Evolutionary conservation across 768 basidiomycete genomes (phyloP), one percentile per base, ranked within the genome.

Genomic region (Mycena leptocephala): DNA sequence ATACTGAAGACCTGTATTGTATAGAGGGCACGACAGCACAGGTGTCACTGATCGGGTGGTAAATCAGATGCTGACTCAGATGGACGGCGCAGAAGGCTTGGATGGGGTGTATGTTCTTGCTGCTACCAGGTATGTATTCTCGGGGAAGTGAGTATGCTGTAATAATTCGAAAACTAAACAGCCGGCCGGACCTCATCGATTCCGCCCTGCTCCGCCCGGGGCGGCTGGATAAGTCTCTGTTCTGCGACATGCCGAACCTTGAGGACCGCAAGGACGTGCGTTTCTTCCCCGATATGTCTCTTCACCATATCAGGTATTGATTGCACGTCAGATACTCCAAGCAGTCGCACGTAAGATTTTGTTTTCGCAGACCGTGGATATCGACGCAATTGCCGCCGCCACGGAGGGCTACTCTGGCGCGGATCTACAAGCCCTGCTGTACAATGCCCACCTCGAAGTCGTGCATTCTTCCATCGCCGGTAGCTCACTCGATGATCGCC

Each of bases 1-100:
- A 20, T 18, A 46, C 43, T 6, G 20, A 66, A 56, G 3, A 32
- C 32, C 5, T 48, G 39, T 32, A 5, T 28, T 63, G 28, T n/a
- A n/a, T 30, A 76, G 98, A 90, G 98, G 98, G 0, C 98, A 99
- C 81, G 98, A 99, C 81, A 97, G 96, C 75, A 99, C 98, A 0
- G 98, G 98, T 41, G 98, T 99, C 13, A 99, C 98, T 0, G 98
- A 99, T 80, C 92, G 98, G 64, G 98, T 99, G 4, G 98, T 99
- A 35, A 99, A 99, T 81, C 98, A 99, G 83, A 92, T 99, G 90
- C 87, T 99, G 5, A 99, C 98, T 0, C 96, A 99, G 83, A 99
- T 99, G 97, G 98, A 99, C 84, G 98, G 98, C 59, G 98, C 97
- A 1, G 98, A 99, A 80, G 98, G 98, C 0, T 85, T 99, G 32